A percentile compares a stretch with the other conserved stretches of the same genome.
These are phyloP conservation scores for Carex pumila DNA, from an alignment of 176 grass and related monocot genomes.

Conservation along the genomic window DNA sequence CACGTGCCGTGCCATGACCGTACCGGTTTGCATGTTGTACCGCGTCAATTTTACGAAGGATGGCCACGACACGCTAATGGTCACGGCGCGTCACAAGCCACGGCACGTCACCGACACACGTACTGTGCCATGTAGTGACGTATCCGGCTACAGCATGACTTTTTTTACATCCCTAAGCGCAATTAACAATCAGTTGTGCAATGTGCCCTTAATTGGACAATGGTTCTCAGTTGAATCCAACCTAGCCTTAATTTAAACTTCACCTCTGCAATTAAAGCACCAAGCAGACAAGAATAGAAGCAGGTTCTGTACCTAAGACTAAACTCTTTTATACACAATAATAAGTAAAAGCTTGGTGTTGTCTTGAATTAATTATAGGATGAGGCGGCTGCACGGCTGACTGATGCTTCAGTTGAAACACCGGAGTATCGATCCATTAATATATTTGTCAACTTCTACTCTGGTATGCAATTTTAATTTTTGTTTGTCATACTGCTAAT, in stretches of 20 bases:
- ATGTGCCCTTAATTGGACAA: not conserved
- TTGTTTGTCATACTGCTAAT: not conserved
- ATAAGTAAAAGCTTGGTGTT: not conserved
- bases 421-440: constrained; percentile 79
- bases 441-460: constrained; percentile 92
- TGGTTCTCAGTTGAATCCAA: not conserved
- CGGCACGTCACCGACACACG: too few species aligned
- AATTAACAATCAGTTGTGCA: not conserved
- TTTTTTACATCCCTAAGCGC: too few species aligned
- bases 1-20: too few species aligned
- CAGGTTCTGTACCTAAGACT: not conserved
- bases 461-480: constrained; percentile 33
- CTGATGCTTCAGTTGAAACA: constrained; percentile 59
- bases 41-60: too few species aligned
- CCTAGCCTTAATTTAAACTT: not conserved
- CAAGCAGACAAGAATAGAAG: not conserved
- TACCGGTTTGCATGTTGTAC: too few species aligned
- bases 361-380: constrained; percentile 42
- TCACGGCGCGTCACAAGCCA: too few species aligned
- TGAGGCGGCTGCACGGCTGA: constrained; percentile 62
- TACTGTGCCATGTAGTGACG: too few species aligned
- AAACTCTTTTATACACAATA: not conserved
- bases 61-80: too few species aligned
- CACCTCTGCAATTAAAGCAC: not conserved
- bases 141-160: too few species aligned